Base-by-base conservation (phyloP, 2,329 filamentous ascomycete species). In the Amylocarpus encephaloides region DNA sequence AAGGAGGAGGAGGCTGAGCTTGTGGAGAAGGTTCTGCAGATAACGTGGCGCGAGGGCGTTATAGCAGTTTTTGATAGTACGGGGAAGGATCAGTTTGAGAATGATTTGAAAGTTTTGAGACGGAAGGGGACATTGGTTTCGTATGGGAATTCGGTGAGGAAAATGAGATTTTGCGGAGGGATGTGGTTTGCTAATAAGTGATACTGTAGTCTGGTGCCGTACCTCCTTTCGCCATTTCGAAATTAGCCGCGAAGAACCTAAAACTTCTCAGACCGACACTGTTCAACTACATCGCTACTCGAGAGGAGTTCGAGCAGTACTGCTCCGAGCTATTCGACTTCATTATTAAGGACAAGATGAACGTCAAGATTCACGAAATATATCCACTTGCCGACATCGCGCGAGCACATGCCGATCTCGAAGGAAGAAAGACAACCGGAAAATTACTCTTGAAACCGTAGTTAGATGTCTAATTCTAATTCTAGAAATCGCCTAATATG, bases 51-150 rank as follows among this genome's bases (percentile, higher is more conserved):
- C 0, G 71, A 82, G 53, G 91, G 91, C 6, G 83, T 85, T 1
- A 79, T 82, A 56, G 88, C 84, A 9, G 85, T 95, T 30, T 94
- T 90, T 66, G 91, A 95, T 66, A 87, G 88, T 7, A 88, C 95
- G 3, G 91, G 91, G 12, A 88, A 88, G 71, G 76, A 77, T 44
- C 95, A 91, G 0, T 95, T 94, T 70, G 88, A 95, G 59, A 75
- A 79, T 18, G 85, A 85, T 62, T 66, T 95, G 55, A 81, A 90
- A 56, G 78, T 82, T 61, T 75, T 92, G 49, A 86, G 83, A 58
- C 68, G 83, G 56, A 94, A 94, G 73, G 91, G 89, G 3, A 85
- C 75, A 2, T 70, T 95, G 62, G 76, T 89, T 32, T 84, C 80
- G 48, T 95, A 90, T 70, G 89, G 89, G 3, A 95, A 94, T 69